Conservation (phyloP, 2,329 filamentous ascomycete species). For the Gremmenia infestans region DNA sequence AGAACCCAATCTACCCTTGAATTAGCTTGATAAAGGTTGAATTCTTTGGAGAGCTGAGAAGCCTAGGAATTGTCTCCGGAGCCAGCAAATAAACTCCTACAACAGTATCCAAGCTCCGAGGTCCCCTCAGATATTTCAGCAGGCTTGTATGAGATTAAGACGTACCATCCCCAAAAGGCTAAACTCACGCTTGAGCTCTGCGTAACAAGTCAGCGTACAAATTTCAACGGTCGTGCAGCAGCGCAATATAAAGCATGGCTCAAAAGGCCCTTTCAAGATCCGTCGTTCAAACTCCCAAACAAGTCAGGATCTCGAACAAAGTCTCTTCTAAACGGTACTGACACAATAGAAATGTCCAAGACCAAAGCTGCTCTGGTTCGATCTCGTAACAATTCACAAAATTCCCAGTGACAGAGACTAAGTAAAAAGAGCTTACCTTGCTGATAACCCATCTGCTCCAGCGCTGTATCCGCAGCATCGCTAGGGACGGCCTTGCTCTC, state of each 20-base stretch:
- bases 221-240: neutral
- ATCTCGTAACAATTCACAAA: too few relatives aligned
- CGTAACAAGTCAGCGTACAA: constrained; percentile 1
- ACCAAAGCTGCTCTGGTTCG: neutral
- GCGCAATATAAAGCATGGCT: neutral
- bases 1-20: constrained; percentile 42
- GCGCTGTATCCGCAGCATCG: constrained; percentile 20
- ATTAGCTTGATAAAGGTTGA: too few relatives aligned
- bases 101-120: too few relatives aligned
- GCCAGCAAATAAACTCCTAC: too few relatives aligned
- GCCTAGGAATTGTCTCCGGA: too few relatives aligned
- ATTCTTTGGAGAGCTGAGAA: too few relatives aligned
- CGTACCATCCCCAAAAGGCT: constrained; percentile 46
- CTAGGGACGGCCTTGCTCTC: constrained; percentile 5
- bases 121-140: too few relatives aligned
- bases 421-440: constrained; percentile 14
- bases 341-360: neutral
- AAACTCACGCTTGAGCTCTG: constrained; percentile 53
- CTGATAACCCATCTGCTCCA: constrained; percentile 24
- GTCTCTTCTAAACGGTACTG: neutral
- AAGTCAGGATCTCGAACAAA: neutral
- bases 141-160: too few relatives aligned
- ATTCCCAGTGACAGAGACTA: neutral
- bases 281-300: neutral
- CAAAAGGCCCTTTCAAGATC: neutral